phyloP scores from a whole-genome alignment of 2,329 filamentous ascomycete genomes.

The Didymella arachidicola region DNA sequence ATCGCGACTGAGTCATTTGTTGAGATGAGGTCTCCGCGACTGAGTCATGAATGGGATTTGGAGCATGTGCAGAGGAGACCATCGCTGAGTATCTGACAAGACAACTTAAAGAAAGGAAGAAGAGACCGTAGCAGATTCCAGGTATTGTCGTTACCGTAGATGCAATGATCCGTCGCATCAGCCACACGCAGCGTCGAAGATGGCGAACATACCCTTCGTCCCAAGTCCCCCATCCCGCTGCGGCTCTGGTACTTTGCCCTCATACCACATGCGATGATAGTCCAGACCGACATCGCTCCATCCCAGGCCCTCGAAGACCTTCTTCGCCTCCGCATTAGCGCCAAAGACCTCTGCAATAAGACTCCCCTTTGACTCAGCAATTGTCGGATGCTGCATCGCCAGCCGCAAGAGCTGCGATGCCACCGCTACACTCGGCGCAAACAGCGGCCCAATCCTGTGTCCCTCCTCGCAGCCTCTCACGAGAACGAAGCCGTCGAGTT shows the following conservation, averaged over 20 bases:
- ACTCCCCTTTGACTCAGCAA: conserved; percentile 22
- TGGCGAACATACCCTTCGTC: conserved; percentile 1
- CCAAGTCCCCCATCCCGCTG: neutral
- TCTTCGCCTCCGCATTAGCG: conserved; percentile 22
- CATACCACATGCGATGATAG: conserved; percentile 51
- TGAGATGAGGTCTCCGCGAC: neutral
- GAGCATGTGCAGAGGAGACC: neutral
- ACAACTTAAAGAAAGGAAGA: neutral
- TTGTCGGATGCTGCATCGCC: neutral
- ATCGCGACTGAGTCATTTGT: conserved; percentile 18
- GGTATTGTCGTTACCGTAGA: neutral
- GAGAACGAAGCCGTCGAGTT: neutral
- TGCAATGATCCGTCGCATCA: neutral
- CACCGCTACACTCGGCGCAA: neutral
- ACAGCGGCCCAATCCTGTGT: neutral
- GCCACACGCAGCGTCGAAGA: conserved; percentile 1
- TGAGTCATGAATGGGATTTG: conserved; percentile 10
- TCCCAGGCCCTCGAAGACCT: conserved; percentile 46
- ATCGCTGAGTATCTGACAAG: neutral
- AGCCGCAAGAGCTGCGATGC: neutral
- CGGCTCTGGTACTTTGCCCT: neutral
- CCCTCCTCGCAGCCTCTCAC: neutral
- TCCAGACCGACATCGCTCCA: conserved; percentile 40
- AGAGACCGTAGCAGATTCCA: neutral
- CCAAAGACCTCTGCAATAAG: conserved; percentile 48